Percentiles rank a stretch among this genome's conserved stretches.
These are phyloP conservation scores for Mucor ambiguus DNA, from an alignment of 371 early-diverging fungal genomes.

Conservation along the genomic window DNA sequence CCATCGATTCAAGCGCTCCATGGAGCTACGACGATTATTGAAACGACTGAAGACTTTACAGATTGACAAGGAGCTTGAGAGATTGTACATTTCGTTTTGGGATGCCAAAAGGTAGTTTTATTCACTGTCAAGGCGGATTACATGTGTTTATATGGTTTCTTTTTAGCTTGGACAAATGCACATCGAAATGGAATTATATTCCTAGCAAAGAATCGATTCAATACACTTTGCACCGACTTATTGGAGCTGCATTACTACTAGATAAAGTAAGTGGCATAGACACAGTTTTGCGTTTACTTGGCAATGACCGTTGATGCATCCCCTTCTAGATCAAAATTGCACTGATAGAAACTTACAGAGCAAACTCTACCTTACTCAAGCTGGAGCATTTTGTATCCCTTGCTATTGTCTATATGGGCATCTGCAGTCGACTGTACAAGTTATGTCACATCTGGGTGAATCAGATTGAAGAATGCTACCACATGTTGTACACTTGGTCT, in stretches of 20 bases:
- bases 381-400: conserved; percentile 44
- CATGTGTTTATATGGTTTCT: background rate
- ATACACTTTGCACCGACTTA: conserved; percentile 43
- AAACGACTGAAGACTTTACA: conserved; percentile 37
- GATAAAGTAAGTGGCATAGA: conserved; percentile 31
- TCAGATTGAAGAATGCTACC: conserved; percentile 42
- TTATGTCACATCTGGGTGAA: conserved; percentile 29
- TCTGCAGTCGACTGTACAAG: conserved; percentile 38
- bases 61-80: conserved; percentile 30
- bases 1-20: conserved; percentile 37
- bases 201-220: conserved; percentile 43
- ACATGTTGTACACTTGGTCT: conserved; percentile 36
- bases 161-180: conserved; percentile 29
- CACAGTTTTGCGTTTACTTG: too few species aligned
- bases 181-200: conserved; percentile 32
- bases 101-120: conserved; percentile 27
- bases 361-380: conserved; percentile 35
- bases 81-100: conserved; percentile 40
- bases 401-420: conserved; percentile 39
- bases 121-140: background rate
- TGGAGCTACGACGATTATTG: conserved; percentile 30
- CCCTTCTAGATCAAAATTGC: conserved; percentile 26
- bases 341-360: conserved; percentile 35
- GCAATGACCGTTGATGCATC: too few species aligned
- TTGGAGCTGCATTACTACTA: conserved; percentile 34